Evolutionary conservation across 305 asterid species (phyloP).

Genomic region (Petunia hybrid): DNA sequence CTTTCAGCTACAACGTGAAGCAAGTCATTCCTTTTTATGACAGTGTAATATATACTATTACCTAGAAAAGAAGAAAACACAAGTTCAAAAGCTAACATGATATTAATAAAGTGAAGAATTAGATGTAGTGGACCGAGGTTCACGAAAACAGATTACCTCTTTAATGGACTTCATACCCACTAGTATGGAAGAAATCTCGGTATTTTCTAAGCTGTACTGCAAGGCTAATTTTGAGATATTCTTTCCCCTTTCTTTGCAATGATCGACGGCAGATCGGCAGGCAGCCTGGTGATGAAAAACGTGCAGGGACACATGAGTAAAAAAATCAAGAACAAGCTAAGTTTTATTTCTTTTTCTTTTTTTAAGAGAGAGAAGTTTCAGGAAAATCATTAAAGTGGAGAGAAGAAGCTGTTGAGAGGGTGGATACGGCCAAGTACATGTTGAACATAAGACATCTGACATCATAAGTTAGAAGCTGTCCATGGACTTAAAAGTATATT

Average conservation of each 20-base stretch:
- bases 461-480: background rate
- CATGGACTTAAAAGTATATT: slow-evolving; percentile 16
- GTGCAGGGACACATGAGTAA: background rate
- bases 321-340: background rate
- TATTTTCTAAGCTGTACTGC: slow-evolving; percentile 83
- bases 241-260: slow-evolving; percentile 74
- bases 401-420: slow-evolving; percentile 4
- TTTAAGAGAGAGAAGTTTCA: background rate
- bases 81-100: background rate
- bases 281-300: slow-evolving; percentile 65
- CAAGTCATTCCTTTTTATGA: slow-evolving; percentile 2
- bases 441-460: background rate
- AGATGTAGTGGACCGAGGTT: slow-evolving; percentile 1
- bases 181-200: slow-evolving; percentile 74
- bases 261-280: slow-evolving; percentile 76
- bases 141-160: slow-evolving; percentile 56
- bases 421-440: background rate
- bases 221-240: slow-evolving; percentile 75
- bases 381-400: slow-evolving; percentile 17
- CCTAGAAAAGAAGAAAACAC: background rate
- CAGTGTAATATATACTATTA: background rate
- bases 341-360: background rate
- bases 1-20: slow-evolving; percentile 5
- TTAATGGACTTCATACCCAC: slow-evolving; percentile 90
- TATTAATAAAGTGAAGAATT: slow-evolving; percentile 22